Base-by-base conservation (phyloP, 345 rosid genomes). In the Murraya koenigii region DNA sequence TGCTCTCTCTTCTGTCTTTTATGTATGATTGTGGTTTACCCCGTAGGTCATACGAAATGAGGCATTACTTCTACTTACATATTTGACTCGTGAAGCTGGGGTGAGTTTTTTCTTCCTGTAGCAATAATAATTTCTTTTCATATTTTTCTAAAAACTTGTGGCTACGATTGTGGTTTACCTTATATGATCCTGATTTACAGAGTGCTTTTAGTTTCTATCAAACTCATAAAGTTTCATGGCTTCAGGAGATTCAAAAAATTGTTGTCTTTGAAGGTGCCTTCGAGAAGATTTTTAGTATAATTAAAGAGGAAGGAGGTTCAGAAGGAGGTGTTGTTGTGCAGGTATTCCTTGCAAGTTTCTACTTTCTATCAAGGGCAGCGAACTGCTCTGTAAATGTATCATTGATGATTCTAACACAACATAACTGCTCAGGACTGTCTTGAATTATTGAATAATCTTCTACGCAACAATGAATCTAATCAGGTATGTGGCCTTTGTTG, bases 271-370 rank as follows among this genome's bases (percentile, higher is more conserved):
- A 96, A 91, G 98, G 98, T 78, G 98, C 97, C 69, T 94, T 92
- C 80, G 99, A 96, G 86, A 96, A 96, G 76, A 89, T 90, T 9
- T 96, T 96, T 85, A 89, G 98, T 82, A 96, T 96, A 75, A 88
- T 96, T 33, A 92, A 83, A 80, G 98, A 96, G 83, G 99, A 96
- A 87, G 99, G 99, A 30, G 98, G 93, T 25, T 89, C 99, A 59
- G 99, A 96, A 67, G 99, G 99, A 52, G 99, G 97, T 82, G 97
- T 96, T 64, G 98, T 96, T 75, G 99, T 96, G 83, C 99, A 96
- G 98, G 99, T 96, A 78, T 56, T 80, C 41, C 56, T 69, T 66
- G 41, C 35, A 25, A 35, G 39, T 64, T 47, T 26, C 76, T 49
- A 28, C 36, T 28, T 58, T 35, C 39, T 17, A 55, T 47, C 20